Evolutionary conservation across 768 basidiomycete species (phyloP), one percentile per base, ranked within the genome.

Genomic region (Cystofilobasidium macerans): DNA sequence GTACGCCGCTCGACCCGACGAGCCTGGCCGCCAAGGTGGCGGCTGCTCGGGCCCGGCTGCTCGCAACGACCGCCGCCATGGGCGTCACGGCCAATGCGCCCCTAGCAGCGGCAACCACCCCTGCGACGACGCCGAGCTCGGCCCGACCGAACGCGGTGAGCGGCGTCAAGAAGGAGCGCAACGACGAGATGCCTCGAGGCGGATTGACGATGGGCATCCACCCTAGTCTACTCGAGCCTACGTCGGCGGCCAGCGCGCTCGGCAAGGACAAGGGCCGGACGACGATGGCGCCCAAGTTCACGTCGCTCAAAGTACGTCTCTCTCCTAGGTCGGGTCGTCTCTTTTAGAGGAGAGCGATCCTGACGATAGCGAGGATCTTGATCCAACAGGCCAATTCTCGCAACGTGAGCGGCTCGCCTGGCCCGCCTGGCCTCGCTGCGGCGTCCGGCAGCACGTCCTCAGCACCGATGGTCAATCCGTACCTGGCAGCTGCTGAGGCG

Each of bases 211-310:
- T 92, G 87, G 85, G 88, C 1, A 89, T 89, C 0, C 90, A 93
- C 74, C 90, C 90, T 2, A 78, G 92, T 28, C 76, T 94, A 30
- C 80, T 92, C 42, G 89, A 91, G 53, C 81, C 79, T 5, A 82
- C 85, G 0, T 79, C 64, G 13, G 82, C 9, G 72, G 78, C 3
- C 78, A 81, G 35, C n/a, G 4, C 82, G 36, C 26, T 40, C 85
- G 76, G 72, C 57, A 90, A 93, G 76, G 89, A 95, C 75, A 79
- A 87, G 69, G 95, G 95, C 77, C 94, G 93, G 75, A 91, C 94
- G 22, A 97, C 94, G 22, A 97, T 99, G 93, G 92, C 93, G 69
- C 95, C 95, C 58, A 99, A 99, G 76, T 99, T 98, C 75, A 89
- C 93, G 0, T 89, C 90, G 3, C 92, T 94, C 76, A 91, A 87